Percentiles rank a stretch among this genome's conserved stretches.
Evolutionary conservation across 306 rosid genomes (phyloP).

Genomic region (Prinsepia uniflora): DNA sequence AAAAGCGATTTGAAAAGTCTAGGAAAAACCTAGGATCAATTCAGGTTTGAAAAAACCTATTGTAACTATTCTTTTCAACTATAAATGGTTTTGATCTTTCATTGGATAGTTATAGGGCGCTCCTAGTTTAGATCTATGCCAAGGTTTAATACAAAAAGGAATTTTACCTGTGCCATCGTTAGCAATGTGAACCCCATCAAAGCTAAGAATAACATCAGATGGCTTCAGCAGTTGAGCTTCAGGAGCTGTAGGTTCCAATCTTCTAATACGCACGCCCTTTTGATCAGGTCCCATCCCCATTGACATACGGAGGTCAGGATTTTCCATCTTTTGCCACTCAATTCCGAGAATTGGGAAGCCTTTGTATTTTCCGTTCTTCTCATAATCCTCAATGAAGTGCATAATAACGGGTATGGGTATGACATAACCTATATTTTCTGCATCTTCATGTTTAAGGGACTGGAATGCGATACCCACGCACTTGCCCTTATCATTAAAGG

Average conservation of each 20-base stretch:
- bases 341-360: constrained; percentile 80
- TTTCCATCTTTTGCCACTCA: constrained; percentile 90
- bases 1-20: not conserved
- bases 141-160: no score
- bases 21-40: no score
- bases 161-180: constrained; percentile 76
- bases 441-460: constrained; percentile 77
- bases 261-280: constrained; percentile 76
- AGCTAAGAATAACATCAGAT: constrained; percentile 76
- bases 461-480: constrained; percentile 89
- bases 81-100: no score
- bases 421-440: constrained; percentile 72
- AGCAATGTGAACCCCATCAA: constrained; percentile 74
- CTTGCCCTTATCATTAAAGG: constrained; percentile 62
- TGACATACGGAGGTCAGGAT: constrained; percentile 63
- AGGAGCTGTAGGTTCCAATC: constrained; percentile 75
- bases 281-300: constrained; percentile 66
- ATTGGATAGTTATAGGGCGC: no score
- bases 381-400: constrained; percentile 74
- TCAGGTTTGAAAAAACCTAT: no score
- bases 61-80: no score
- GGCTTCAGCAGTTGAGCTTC: constrained; percentile 59
- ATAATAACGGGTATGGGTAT: constrained; percentile 73
- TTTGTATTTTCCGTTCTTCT: constrained; percentile 69
- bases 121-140: no score